Base-by-base conservation (phyloP, 148 eudicot genomes). In the Suaeda aralocaspica region DNA sequence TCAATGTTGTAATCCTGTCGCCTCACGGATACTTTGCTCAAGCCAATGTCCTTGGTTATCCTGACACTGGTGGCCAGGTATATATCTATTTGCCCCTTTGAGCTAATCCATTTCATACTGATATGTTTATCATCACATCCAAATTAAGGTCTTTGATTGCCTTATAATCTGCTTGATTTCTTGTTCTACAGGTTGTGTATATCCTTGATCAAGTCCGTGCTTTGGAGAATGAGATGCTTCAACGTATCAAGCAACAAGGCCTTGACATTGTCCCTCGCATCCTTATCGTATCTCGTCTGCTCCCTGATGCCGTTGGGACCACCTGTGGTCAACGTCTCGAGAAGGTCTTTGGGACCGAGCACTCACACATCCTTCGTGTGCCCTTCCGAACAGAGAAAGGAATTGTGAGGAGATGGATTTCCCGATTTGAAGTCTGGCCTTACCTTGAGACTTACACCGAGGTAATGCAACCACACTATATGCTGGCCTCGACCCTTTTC, bases 131-230 rank as follows among this genome's bases (percentile, higher is more conserved):
- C 15, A 24, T 21, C 26, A 22, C 16, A 10, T 57, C 13, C 64
- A 11, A 39, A 28, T 42, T 22, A 4, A 34, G 64, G 64, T 19
- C 15, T 34, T 62, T 30, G 41, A 39, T 36, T 39, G 9, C 34
- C 28, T 29, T 42, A 24, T 18, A 11, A 3, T 66, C 21, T 2
- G 33, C 24, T 46, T 15, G 14, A 21, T 59, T 30, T 51, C 8
- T 18, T 59, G 22, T 44, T 73, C 6, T 78, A 39, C 18, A 89
- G 92, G 92, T 94, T 63, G 99, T 94, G 26, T 94, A 94, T 79
- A 94, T 94, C 82, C 79, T 94, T 76, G 99, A 94, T 82, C 99
- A 94, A 94, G 99, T 94, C 61, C 97, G 97, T 52, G 99, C 99
- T n/a, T 74, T 94, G 81, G 99, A 94, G 81, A 82, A 83, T 31